These are phyloP conservation scores for Sugiyamaella xylanicola DNA, from an alignment of 1,139 yeast species.

Conservation along the genomic window DNA sequence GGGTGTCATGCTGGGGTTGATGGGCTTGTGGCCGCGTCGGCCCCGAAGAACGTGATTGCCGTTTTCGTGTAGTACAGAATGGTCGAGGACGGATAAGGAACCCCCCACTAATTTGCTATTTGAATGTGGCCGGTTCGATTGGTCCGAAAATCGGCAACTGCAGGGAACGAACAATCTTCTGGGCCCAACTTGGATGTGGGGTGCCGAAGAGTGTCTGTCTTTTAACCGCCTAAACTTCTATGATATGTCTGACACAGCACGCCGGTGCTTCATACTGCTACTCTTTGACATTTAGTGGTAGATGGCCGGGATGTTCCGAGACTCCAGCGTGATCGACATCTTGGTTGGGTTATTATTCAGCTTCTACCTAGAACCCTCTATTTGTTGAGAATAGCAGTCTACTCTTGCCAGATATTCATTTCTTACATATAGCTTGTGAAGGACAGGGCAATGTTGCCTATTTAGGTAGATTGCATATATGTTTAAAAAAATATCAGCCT, in stretches of 20 bases:
- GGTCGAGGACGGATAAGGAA: neutral
- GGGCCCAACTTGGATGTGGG: neutral
- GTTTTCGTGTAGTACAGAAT: neutral
- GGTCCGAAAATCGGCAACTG: slow-evolving; percentile 5
- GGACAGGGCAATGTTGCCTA: slow-evolving; percentile 1
- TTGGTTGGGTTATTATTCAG: neutral
- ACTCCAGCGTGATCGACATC: neutral
- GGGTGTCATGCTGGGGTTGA: no score
- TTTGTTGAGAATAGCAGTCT: neutral
- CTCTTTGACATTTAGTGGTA: no score
- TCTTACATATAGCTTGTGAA: neutral
- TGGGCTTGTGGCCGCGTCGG: no score
- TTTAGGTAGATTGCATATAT: neutral
- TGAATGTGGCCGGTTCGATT: neutral
- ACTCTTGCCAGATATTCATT: neutral
- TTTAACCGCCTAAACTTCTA: neutral
- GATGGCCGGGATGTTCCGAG: neutral
- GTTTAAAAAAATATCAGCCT: neutral
- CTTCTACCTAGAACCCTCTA: neutral
- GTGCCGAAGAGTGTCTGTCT: neutral
- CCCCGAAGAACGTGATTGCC: neutral
- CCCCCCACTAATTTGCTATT: neutral
- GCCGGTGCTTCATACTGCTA: no score
- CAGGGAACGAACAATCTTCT: slow-evolving; percentile 1
- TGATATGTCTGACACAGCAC: no score